Evolutionary conservation across 1,139 yeast genomes (phyloP), one percentile per base, ranked within the genome.

Genomic region (Diutina sp.): DNA sequence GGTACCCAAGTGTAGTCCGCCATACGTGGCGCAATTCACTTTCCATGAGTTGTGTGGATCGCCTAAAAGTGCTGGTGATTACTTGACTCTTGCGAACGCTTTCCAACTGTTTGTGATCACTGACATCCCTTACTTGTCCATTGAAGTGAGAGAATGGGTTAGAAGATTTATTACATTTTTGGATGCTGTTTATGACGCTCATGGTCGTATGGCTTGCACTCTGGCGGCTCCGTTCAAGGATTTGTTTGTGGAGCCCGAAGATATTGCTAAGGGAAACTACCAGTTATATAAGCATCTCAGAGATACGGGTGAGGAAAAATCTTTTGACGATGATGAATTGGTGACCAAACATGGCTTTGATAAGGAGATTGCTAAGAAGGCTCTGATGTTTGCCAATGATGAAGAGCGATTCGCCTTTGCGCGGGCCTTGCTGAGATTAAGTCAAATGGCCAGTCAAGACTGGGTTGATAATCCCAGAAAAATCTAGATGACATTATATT

Each of bases 401-500:
- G 99, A 93, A 69, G 99, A 93, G 70, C 81, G 86, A 69, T 93
- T 93, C 74, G 99, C 99, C 16, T 93, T 91, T 75, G 96, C 97
- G 1, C 79, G 99, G 66, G 97, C 98, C 0, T 75, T 93, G 60
- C 85, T 95, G 62, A 80, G 99, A 67, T 76, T 93, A 62, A 80
- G 93, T 56, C 98, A 93, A 64, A 93, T 93, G 97, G 86, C 96
- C 63, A 87, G 96, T 5, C 85, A 85, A 51, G 96, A 87, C 57
- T 93, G 99, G 99, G 85, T 89, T 14, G 90, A 83, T 51, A 35
- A 51, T 14, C 54, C 54, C 5, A 35, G 54, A 21, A 51, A 38
- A 29, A 9, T 38, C 8, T 41, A 51, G 29, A 29, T 9, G 41
- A 11, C 41, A 9, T n/a, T 29, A 21, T 41, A 51, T 41, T 21